phyloP scores from a whole-genome alignment of 2,329 filamentous ascomycete species.

The Aspergillus tamarii region DNA sequence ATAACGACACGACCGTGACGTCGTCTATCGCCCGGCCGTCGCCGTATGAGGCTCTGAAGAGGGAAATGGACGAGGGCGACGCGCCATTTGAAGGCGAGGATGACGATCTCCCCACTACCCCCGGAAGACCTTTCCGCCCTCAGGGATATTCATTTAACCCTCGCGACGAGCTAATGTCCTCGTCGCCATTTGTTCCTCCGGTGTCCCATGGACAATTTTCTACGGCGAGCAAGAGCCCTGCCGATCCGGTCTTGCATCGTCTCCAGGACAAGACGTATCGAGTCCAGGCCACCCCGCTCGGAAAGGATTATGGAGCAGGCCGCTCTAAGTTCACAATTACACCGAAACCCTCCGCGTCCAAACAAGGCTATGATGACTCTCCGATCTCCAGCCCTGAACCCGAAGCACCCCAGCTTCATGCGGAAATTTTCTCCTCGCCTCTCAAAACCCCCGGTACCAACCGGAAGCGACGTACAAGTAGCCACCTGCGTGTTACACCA shows the following conservation, averaged over 20 bases:
- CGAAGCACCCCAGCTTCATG: slow-evolving; percentile 78
- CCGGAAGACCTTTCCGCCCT: slow-evolving; percentile 31
- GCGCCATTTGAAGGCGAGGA: slow-evolving; percentile 40
- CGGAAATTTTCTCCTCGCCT: slow-evolving; percentile 83
- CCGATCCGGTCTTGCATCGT: slow-evolving; percentile 82
- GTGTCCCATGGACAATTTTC: slow-evolving; percentile 48
- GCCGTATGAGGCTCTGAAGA: slow-evolving; percentile 65
- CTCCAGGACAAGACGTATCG: slow-evolving; percentile 96
- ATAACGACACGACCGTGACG: slow-evolving; percentile 44
- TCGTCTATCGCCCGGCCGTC: slow-evolving; percentile 64
- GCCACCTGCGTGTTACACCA: slow-evolving; percentile 47
- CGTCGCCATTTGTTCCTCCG: slow-evolving; percentile 58
- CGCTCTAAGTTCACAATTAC: slow-evolving; percentile 38
- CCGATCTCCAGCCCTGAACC: slow-evolving; percentile 76
- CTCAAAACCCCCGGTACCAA: slow-evolving; percentile 52
- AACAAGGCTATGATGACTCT: slow-evolving; percentile 46
- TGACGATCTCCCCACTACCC: slow-evolving; percentile 41
- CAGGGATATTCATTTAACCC: slow-evolving; percentile 40
- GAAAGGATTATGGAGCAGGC: slow-evolving; percentile 44
- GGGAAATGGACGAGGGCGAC: slow-evolving; percentile 40
- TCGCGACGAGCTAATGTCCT: slow-evolving; percentile 64
- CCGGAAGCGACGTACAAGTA: slow-evolving; percentile 48
- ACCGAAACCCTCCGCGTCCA: slow-evolving; percentile 32
- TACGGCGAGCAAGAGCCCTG: slow-evolving; percentile 40
- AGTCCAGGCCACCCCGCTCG: slow-evolving; percentile 86